phyloP scores from a whole-genome alignment of 495 filamentous ascomycete species.

The Cetradonia linearis region DNA sequence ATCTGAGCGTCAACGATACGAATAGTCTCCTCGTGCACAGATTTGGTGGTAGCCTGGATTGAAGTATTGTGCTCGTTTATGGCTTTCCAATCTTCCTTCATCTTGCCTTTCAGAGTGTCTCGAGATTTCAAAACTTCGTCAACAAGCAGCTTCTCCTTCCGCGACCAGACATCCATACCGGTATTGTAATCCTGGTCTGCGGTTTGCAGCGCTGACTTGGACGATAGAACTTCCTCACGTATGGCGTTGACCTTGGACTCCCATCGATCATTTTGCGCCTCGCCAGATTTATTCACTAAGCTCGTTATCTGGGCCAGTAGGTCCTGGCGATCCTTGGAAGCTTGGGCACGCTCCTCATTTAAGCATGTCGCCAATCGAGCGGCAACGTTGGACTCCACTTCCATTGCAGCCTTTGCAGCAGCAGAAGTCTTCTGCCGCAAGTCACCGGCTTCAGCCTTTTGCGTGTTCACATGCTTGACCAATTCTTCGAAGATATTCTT shows the following conservation, averaged over 20 bases:
- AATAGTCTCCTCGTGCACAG: constrained; percentile 85
- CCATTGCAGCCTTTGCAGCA: constrained; percentile 54
- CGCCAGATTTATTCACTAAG: constrained; percentile 63
- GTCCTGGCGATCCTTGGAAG: constrained; percentile 60
- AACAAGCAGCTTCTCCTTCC: constrained; percentile 56
- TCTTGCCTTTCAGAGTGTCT: constrained; percentile 64
- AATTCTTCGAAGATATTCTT: constrained; percentile 75
- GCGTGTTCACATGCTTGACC: constrained; percentile 58
- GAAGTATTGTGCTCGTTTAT: constrained; percentile 70
- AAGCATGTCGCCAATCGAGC: constrained; percentile 59
- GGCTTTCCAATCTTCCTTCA: constrained; percentile 83
- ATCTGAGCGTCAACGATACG: constrained; percentile 85
- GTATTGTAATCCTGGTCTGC: constrained; percentile 54
- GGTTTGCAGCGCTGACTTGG: constrained; percentile 51
- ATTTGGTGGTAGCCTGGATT: constrained; percentile 70
- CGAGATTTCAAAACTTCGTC: constrained; percentile 59
- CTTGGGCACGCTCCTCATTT: constrained; percentile 62
- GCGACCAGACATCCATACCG: constrained; percentile 66
- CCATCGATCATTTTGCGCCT: constrained; percentile 64
- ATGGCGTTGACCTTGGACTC: constrained; percentile 49
- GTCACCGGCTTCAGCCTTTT: constrained; percentile 64
- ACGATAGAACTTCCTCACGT: constrained; percentile 49
- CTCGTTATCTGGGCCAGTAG: constrained; percentile 66
- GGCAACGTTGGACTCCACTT: constrained; percentile 55
- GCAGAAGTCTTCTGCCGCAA: constrained; percentile 58